Evolutionary conservation across 805 yeast species (phyloP), one percentile per base, ranked within the genome.

Genomic region (Saccharomycopsis olivae): DNA sequence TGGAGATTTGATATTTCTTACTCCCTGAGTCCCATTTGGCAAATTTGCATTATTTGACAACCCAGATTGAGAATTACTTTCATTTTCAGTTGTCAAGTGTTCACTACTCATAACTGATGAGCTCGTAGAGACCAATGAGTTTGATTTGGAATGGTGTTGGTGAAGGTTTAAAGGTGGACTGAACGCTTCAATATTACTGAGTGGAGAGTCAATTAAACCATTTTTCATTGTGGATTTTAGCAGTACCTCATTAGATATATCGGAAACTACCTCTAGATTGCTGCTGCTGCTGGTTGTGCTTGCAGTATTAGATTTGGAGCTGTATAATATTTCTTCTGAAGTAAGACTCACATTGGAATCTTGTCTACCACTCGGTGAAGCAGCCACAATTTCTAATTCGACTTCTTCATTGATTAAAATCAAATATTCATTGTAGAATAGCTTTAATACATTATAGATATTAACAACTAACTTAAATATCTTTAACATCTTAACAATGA

Each of bases 401-500:
- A 45, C 46, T 28, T 45, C 48, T 31, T 45, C 48, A 28, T 45
- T 45, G 19, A 45, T 43, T 8, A 45, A 19, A 23, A 45, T 45
- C 24, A 45, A 33, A 29, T 45, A 45, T 27, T 45, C 48, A 29
- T 45, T 45, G 27, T 45, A 41, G 21, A 45, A 45, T 14, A 41
- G 34, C 25, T 45, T 45, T 30, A 45, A 38, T 18, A 45, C 32
- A 33, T 42, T 45, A 16, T 45, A 41, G 17, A 45, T 43, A 29
- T 45, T 45, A 16, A 45, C 48, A 10, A 45, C 38, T 19, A 45
- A 24, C 20, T 45, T 45, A 35, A 45, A 45, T 30, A 41, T 45
- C 14, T 39, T 38, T 6, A 45, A 28, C 14, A 45, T 17, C 25
- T 35, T 45, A 9, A 36, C 20, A 17, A 33, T 35, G 3, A 45